Evolutionary conservation across 352 stramenopile genomes (phyloP), one percentile per base, ranked within the genome.

Genomic region (Pythium phragmiticola): DNA sequence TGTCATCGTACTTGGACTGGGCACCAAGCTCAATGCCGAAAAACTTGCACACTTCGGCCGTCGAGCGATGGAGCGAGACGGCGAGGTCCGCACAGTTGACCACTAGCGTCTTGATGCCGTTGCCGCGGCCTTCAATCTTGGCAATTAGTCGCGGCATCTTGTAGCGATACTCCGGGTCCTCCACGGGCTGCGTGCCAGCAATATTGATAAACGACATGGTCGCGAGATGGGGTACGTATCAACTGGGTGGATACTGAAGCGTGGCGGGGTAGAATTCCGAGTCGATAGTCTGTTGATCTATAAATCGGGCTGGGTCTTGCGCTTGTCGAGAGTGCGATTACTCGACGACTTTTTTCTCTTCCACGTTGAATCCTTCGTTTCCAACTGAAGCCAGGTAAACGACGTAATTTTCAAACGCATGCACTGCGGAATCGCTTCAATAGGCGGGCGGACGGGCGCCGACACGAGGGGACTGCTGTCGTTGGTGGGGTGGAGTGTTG

Each of bases 21-120:
- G 97, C 96, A 47, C 98, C 97, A 0, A 99, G 78, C 78, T 99
- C 98, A 61, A 76, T 98, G 52, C 98, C 98, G 66, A 99, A 99
- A 76, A 99, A 99, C 87, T 98, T 99, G 92, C 90, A 99, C 28
- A 99, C 96, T 77, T 99, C 96, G 19, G 87, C 89, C 6, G 96
- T 89, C 33, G 91, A 88, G 54, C 97, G 95, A 73, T 99, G 93
- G 26, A 99, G 81, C 47, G 90, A 89, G 21, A 82, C 70, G 14
- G 91, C 97, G 21, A 99, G 82, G 47, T 99, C 96, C 16, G 83
- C 84, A 63, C 98, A 98, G 88, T 99, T 99, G 30, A 98, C 91
- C 60, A 99, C 94, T 36, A 98, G 84, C 36, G 98, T 99, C 84
- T 99, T 99, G 76, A 99, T 99, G 60, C 98, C 98, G 78, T 99